Evolutionary conservation across 305 asterid genomes (phyloP).

Genomic region (Solanum aculeatissimum): DNA sequence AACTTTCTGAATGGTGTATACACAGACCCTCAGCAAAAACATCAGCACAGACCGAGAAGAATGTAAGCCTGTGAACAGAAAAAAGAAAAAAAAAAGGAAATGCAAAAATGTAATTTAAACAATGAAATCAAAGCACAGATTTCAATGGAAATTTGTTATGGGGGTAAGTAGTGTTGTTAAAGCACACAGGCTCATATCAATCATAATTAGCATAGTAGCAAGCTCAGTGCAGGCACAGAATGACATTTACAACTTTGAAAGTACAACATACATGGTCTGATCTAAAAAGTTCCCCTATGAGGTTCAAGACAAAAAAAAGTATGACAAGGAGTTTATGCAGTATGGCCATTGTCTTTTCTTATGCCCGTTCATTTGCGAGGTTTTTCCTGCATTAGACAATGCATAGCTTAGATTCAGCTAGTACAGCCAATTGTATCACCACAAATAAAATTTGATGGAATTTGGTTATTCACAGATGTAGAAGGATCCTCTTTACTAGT

Average conservation of each 20-base stretch:
- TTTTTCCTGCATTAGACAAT: not conserved
- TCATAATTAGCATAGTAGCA: not conserved
- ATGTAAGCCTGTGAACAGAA: not conserved
- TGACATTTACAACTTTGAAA: not conserved
- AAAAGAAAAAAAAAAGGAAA: not conserved
- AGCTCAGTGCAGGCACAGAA: not conserved
- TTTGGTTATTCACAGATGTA: not conserved
- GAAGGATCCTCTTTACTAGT: not conserved
- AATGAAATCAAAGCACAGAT: not conserved
- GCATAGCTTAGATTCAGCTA: not conserved
- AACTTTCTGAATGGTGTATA: not conserved
- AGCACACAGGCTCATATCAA: not conserved
- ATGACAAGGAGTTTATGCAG: not conserved
- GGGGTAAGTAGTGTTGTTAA: not conserved
- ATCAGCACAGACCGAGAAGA: not conserved
- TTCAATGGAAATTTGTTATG: not conserved
- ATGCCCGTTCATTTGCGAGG: not conserved
- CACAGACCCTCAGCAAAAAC: not conserved
- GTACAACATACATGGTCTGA: not conserved
- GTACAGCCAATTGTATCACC: not conserved
- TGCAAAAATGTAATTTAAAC: not conserved
- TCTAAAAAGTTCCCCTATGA: not conserved
- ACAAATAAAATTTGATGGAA: not conserved
- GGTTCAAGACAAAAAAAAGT: not conserved
- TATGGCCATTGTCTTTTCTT: not conserved